phyloP scores from a whole-genome alignment of 345 rosid genomes.

The Lepidium africanum region DNA sequence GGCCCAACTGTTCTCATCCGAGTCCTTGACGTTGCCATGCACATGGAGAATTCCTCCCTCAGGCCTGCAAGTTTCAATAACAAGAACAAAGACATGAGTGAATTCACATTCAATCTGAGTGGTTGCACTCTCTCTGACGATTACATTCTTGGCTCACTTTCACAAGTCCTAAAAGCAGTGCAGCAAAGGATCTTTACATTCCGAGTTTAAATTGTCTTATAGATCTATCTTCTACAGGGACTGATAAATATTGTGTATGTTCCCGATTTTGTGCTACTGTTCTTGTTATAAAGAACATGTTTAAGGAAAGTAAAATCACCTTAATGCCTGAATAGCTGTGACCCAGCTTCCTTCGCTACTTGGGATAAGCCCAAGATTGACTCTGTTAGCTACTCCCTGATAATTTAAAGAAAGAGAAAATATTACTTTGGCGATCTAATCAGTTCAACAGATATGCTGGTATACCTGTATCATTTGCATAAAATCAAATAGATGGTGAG shows the following conservation, averaged over 20 bases:
- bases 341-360: slow-evolving; percentile 85
- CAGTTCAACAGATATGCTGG: not conserved
- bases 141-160: not conserved
- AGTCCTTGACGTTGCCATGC: slow-evolving; percentile 84
- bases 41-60: slow-evolving; percentile 84
- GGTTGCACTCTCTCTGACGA: not conserved
- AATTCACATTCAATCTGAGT: not conserved
- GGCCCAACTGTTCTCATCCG: slow-evolving; percentile 53
- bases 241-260: not conserved
- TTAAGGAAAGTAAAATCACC: slow-evolving; percentile 35
- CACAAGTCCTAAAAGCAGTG: not conserved
- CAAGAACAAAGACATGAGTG: slow-evolving; percentile 1
- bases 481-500: not conserved
- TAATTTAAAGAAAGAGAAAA: slow-evolving; percentile 7
- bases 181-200: not conserved
- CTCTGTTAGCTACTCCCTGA: slow-evolving; percentile 86
- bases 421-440: not conserved
- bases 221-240: not conserved
- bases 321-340: slow-evolving; percentile 78
- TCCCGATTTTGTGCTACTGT: not conserved
- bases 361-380: slow-evolving; percentile 89
- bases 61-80: slow-evolving; percentile 40
- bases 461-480: not conserved
- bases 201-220: not conserved
- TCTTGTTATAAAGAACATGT: not conserved